Conservation (phyloP, 495 filamentous ascomycete species). For the Penicillium odoratum region DNA sequence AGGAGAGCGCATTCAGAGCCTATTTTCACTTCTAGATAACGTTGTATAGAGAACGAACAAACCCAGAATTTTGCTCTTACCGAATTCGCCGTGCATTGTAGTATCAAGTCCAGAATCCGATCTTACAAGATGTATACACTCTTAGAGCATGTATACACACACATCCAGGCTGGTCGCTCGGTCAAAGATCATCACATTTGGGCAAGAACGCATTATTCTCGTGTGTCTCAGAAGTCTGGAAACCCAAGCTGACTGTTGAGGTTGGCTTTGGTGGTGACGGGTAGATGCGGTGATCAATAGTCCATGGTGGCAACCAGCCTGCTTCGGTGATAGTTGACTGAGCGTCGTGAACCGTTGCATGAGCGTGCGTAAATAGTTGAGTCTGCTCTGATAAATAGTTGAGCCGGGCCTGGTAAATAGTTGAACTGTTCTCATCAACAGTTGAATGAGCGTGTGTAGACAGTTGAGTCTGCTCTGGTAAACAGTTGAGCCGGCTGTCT, state of each 20-base stretch:
- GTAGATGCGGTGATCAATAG: background rate
- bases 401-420: background rate
- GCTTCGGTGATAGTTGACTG: background rate
- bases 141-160: background rate
- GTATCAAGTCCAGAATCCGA: constrained; percentile 1
- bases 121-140: constrained; percentile 1
- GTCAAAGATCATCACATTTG: constrained; percentile 3
- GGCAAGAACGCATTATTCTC: constrained; percentile 1
- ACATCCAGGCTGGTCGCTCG: constrained; percentile 2
- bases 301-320: constrained; percentile 1
- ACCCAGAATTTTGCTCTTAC: constrained; percentile 3
- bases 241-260: constrained; percentile 1
- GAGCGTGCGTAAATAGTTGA: background rate
- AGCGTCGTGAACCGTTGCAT: background rate
- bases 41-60: background rate
- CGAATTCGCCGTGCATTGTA: constrained; percentile 2
- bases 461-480: too few relatives aligned
- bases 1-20: background rate
- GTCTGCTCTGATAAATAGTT: background rate
- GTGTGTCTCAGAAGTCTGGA: background rate
- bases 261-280: constrained; percentile 1
- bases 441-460: too few relatives aligned
- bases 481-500: too few relatives aligned
- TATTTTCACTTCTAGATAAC: constrained; percentile 4
- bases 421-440: too few relatives aligned